Percentiles rank a stretch among this genome's conserved stretches.
Conservation (phyloP, 2,329 filamentous ascomycete species). For the Monilinia aucupariae region DNA sequence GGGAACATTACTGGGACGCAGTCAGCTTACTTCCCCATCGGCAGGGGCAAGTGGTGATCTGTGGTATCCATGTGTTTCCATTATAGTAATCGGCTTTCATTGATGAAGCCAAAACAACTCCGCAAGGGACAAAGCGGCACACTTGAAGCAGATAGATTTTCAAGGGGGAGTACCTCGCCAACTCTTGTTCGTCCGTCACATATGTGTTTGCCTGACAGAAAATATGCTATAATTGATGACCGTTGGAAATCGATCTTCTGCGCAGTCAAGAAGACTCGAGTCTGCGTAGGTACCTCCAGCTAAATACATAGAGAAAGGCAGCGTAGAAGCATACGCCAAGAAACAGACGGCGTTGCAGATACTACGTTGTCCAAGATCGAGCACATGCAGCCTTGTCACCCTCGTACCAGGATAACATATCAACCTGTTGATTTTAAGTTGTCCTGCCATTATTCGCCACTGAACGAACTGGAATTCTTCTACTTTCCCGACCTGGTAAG, state of each 20-base stretch:
- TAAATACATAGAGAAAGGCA: neutral
- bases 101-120: neutral
- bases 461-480: neutral
- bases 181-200: neutral
- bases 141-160: neutral
- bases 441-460: neutral
- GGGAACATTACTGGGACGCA: neutral
- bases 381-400: neutral
- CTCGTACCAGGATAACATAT: neutral
- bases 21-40: slow-evolving; percentile 17
- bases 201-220: neutral
- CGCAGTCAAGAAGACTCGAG: neutral
- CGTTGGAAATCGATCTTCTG: neutral
- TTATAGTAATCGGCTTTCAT: neutral
- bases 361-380: neutral
- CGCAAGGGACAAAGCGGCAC: neutral
- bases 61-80: neutral
- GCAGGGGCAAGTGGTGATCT: slow-evolving; percentile 1
- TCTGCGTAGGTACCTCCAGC: neutral
- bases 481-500: neutral
- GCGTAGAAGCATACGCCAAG: neutral
- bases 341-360: neutral
- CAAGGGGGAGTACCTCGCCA: neutral
- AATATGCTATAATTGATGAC: neutral
- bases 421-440: neutral